A percentile compares a stretch with the other conserved stretches of the same genome.
Conservation (phyloP, 257 asterid genomes). For the Ehretia macrophylla region DNA sequence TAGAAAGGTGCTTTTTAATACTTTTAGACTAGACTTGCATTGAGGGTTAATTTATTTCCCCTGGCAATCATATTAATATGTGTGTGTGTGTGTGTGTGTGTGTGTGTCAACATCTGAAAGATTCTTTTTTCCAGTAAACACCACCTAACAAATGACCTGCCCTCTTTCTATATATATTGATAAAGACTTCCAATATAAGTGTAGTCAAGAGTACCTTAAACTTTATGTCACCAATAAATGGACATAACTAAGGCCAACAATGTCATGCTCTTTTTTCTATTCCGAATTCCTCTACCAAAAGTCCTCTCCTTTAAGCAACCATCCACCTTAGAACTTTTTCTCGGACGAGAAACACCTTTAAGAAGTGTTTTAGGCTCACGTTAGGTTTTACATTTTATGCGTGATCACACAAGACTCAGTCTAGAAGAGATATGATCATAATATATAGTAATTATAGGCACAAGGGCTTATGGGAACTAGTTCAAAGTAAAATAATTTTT, state of each 20-base stretch:
- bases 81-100: no score
- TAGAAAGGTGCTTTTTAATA: slow-evolving; percentile 23
- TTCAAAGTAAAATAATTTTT: no score
- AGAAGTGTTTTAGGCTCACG: no score
- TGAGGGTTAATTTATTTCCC: background rate
- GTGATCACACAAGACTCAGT: no score
- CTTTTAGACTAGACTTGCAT: slow-evolving; percentile 1
- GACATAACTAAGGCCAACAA: slow-evolving; percentile 43
- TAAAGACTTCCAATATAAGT: slow-evolving; percentile 26
- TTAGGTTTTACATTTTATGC: no score
- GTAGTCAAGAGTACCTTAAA: slow-evolving; percentile 10
- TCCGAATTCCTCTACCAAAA: slow-evolving; percentile 10
- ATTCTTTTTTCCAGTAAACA: slow-evolving; percentile 30
- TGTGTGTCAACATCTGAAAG: slow-evolving; percentile 41
- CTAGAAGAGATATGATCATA: no score
- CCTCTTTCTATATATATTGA: slow-evolving; percentile 25
- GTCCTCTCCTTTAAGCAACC: slow-evolving; percentile 21
- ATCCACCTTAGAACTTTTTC: no score
- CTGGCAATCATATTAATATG: background rate
- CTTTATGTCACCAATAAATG: slow-evolving; percentile 44
- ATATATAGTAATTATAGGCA: no score
- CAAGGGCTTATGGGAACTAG: no score
- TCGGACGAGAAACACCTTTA: no score
- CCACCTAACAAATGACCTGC: slow-evolving; percentile 60
- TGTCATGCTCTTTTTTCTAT: slow-evolving; percentile 28